Evolutionary conservation across 257 asterid species (phyloP), one percentile per base, ranked within the genome.

Genomic region (Rauvolfia tetraphylla): DNA sequence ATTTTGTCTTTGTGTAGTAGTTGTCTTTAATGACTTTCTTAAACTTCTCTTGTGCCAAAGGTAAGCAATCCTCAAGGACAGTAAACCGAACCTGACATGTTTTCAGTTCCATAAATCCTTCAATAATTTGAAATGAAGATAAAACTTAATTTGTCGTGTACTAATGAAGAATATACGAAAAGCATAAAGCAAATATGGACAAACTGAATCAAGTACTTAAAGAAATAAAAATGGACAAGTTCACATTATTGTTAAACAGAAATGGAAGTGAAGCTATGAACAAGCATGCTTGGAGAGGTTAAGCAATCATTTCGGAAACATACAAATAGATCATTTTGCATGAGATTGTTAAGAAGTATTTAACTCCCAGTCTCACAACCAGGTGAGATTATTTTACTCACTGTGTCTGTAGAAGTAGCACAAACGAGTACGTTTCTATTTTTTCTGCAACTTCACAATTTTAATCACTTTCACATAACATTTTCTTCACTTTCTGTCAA

Each of bases 41-140:
- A 86, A 95, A 92, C 83, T 84, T 90, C 83, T 92, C 97, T 83
- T 92, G 98, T 5, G 96, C 89, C 82, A 92, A 71, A 5, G 99
- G 97, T 84, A 87, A 75, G 84, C 96, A 95, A 78, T 90, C 90
- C 20, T 86, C 90, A 68, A 88, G 68, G 78, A 90, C 79, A 68
- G 79, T 76, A 80, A 88, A 95, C 31, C 89, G 95, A 15, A 95
- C 99, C 99, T 92, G 82, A 79, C n/a, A 78, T 74, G 76, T 56
- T 72, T 67, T 5, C 63, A 20, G 44, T 59, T 14, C n/a, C n/a
- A n/a, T n/a, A n/a, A n/a, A n/a, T n/a, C n/a, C n/a, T n/a, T n/a
- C n/a, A 46, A 46, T 4, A 54, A 54, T 54, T 54, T 54, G 27
- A 54, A 54, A 4, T 54, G 59, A 18, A 49, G 1, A 7, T 49